Conservation (phyloP, 768 basidiomycete genomes). For the Auricularia cornea region DNA sequence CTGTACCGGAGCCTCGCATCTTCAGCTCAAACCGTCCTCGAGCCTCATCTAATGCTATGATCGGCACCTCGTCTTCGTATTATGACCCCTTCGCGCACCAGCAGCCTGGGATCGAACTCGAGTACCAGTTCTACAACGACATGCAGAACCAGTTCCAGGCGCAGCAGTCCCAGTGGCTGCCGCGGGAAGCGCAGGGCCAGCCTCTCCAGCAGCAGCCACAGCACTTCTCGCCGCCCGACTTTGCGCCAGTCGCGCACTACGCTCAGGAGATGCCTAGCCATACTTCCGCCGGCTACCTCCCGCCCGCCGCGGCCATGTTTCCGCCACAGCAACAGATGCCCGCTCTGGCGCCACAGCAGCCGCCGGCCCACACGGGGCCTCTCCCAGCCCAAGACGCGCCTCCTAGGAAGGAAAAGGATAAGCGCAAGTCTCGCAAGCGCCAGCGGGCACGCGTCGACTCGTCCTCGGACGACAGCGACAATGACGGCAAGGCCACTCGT, state of each 20-base stretch:
- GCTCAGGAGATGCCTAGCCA: neutral
- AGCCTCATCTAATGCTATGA: neutral
- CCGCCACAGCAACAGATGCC: too few relatives aligned
- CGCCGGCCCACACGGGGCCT: neutral
- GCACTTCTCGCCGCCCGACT: constrained; percentile 4
- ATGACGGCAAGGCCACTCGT: neutral
- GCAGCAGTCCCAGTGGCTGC: constrained; percentile 10
- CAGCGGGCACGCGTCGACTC: neutral
- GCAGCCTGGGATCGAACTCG: neutral
- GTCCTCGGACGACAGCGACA: constrained; percentile 2
- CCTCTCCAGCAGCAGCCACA: constrained; percentile 15
- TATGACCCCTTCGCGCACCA: neutral
- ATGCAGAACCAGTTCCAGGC: constrained; percentile 6
- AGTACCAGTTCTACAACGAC: neutral
- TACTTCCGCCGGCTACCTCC: neutral
- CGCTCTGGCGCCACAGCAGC: neutral
- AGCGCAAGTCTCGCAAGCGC: constrained; percentile 5
- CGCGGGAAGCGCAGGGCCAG: constrained; percentile 6
- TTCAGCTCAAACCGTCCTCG: neutral
- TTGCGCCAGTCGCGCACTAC: neutral
- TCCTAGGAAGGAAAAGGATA: constrained; percentile 10
- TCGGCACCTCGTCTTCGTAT: neutral
- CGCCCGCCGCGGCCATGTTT: neutral
- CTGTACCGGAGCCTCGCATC: neutral
- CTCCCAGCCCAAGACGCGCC: neutral